These are phyloP conservation scores for Camelina hispida DNA, from an alignment of 345 rosid genomes.

Conservation along the genomic window DNA sequence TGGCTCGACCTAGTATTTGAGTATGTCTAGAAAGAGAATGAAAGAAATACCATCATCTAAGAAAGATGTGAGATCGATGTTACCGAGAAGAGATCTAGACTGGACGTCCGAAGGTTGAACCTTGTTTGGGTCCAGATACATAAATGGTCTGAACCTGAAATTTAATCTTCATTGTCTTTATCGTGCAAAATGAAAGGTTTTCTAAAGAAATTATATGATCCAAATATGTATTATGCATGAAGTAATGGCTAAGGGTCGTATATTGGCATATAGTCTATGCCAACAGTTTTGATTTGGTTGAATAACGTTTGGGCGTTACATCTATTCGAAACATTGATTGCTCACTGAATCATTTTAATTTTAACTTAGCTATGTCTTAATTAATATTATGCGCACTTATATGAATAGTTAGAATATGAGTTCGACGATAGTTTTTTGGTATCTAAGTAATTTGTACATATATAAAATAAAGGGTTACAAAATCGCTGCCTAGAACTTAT, in stretches of 20 bases:
- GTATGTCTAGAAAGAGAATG: background rate
- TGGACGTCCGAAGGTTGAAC: too few relatives aligned
- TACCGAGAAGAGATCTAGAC: background rate
- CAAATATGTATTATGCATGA: background rate
- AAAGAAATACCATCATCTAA: background rate
- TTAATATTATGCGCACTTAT: too few relatives aligned
- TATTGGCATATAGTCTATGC: background rate
- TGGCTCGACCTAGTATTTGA: background rate
- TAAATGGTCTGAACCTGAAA: background rate
- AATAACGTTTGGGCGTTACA: background rate
- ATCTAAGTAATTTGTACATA: too few relatives aligned
- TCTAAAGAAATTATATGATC: background rate
- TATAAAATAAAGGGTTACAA: too few relatives aligned
- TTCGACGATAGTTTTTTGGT: too few relatives aligned
- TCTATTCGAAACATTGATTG: background rate
- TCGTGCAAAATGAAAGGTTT: background rate
- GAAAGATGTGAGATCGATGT: background rate
- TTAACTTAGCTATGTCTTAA: too few relatives aligned
- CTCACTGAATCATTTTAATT: too few relatives aligned
- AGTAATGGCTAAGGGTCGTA: background rate
- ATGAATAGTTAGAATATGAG: too few relatives aligned
- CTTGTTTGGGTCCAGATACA: background rate
- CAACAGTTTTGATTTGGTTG: background rate
- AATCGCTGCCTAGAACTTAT: too few relatives aligned
- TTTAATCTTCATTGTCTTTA: background rate